Evolutionary conservation across 1,284 basidiomycete species (phyloP), one percentile per base, ranked within the genome.

Genomic region (Caloboletus inedulis): DNA sequence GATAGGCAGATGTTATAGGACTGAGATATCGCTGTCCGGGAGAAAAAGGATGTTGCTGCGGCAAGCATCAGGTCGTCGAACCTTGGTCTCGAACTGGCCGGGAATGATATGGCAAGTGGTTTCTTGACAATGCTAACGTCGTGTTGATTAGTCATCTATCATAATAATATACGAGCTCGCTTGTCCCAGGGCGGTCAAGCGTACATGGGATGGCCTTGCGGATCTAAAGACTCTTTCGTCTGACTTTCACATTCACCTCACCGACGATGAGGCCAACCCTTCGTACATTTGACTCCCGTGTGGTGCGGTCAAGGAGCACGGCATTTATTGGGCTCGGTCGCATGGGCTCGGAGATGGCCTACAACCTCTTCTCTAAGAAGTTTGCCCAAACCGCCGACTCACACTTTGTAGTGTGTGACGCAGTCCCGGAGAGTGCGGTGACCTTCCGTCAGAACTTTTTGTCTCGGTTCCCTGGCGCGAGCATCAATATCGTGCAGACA

Each of bases 1-100:
- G 73, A 62, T 31, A 67, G 58, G 2, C 80, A 82, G 57, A 93
- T 81, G 58, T 79, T 87, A 68, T 95, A 96, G 13, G 85, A 87
- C 65, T 92, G 87, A 9, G 89, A 87, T 49, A 95, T 90, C 45
- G 88, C 87, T 4, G 92, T 89, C 42, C 94, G 84, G 42, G 84
- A 81, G 66, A 97, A 94, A 70, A 96, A 91, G 12, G 91, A 94
- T 7, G 89, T 88, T 14, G 94, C 94, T 29, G 89, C 94, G 13
- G 94, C 91, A 59, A 98, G 78, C 86, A 94, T 91, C 55, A 43
- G 57, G 52, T 5, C 55, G 36, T 23, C 35, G 54, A 31, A 53
- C 47, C 18, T n/a, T 33, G 3, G 36, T 45, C 57, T 39, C 30
- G 33, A 47, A 6, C 34, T 45, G 25, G 25, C 16, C 14, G 4